Base-by-base conservation (phyloP, 805 yeast species). In the Kuraishia cidri region DNA sequence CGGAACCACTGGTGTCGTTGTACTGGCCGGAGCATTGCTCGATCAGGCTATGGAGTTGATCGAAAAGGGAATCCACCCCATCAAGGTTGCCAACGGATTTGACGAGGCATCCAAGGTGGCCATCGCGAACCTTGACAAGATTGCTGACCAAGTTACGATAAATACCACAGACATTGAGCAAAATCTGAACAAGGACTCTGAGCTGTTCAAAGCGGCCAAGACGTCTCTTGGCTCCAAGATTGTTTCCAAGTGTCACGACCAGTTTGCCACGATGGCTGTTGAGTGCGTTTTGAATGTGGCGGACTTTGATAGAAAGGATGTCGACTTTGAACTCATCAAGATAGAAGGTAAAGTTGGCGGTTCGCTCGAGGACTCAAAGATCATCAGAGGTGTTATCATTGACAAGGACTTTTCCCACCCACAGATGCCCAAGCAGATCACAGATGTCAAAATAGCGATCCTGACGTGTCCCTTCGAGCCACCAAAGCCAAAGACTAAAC, bases 401-500 rank as follows among this genome's bases (percentile, higher is more conserved):
- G 98, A 92, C 59, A 92, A 92, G 62, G 97, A 92, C 51, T 90
- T 88, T 59, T 86, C 96, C 2, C 98, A 92, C 58, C 96, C 97
- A 4, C 99, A 92, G 61, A 92, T 92, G 98, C 92, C 95, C 32
- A 85, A 85, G 52, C 56, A 58, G 34, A 70, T 90, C 29, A 57
- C 66, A 38, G 81, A 87, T 56, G 94, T 86, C 42, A 86, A 84
- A 55, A 70, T 92, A 39, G 97, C 97, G 31, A 90, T 92, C 44
- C 69, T 92, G 53, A 92, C 99, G 2, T 90, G 97, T 65, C 97
- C 99, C 47, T 92, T 92, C 54, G 99, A 92, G 66, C 99, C 99
- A 26, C 99, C 99, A 48, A 92, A 92, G 64, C 99, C 99, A 45
- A 92, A 92, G 66, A 92, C 99, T 16, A 92, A 92, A 63, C 98